Base-by-base conservation (phyloP, 2,329 filamentous ascomycete genomes). In the Macroventuria anomochaeta region DNA sequence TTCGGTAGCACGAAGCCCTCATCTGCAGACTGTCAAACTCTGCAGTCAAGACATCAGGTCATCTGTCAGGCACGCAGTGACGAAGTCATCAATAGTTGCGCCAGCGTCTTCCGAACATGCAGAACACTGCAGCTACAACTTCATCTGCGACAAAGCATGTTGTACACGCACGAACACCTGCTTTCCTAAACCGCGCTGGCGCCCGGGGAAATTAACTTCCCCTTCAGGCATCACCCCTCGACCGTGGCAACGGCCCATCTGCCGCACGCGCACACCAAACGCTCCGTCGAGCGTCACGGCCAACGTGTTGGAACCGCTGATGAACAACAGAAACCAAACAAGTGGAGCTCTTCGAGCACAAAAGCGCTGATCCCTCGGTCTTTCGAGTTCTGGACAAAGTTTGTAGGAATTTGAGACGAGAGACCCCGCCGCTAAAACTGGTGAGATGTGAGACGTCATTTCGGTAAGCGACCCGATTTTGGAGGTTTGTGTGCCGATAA, bases 241-340 rank as follows among this genome's bases (percentile, higher is more conserved):
- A 47, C 17, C 60, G 64, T 60, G 63, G 63, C 49, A 48, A 42
- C 61, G 63, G 64, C 47, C 48, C 55, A 46, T 58, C 52, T 57
- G 53, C 61, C 61, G 55, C 57, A 62, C 55, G 61, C 40, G 43
- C 55, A 59, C 54, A 55, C 39, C 43, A 41, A 64, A 57, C 52
- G 51, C 49, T 61, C 55, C 55, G 49, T 34, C 39, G 37, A 63
- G 44, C 51, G 46, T 49, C 44, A 43, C 43, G 40, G 49, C 58
- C 58, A 50, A 41, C 25, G 36, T 37, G 44, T 43, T 57, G 60
- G 62, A 53, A 50, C 40, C 42, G 46, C 46, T 51, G 42, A 61
- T 59, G 51, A 42, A 23, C 39, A 20, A 38, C 26, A 40, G 17
- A 49, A 49, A 38, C 48, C 18, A 23, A 18, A 28, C 18, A 38